Base-by-base conservation (phyloP, 495 filamentous ascomycete genomes). In the Penicillium pulvis region DNA sequence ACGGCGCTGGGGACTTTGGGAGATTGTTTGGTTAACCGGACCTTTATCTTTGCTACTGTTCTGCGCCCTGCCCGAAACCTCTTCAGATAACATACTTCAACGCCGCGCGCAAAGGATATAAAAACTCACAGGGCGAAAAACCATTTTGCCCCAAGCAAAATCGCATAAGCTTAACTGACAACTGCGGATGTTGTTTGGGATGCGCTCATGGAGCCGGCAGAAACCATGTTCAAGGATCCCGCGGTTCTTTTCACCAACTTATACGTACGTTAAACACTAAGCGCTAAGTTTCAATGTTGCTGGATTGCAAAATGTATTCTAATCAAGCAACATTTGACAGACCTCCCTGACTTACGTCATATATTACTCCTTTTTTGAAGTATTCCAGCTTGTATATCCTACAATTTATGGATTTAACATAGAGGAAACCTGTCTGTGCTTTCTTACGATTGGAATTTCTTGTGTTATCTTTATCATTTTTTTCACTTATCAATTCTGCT, bases 261-360 rank as follows among this genome's bases (percentile, higher is more conserved):
- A 14, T 89, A 87, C 68, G 20, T 23, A 23, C 1, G 20, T 23
- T 2, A 23, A 23, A 2, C 20, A 23, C 20, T 23, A 2, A 23
- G 20, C 20, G 20, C 20, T 23, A 2, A 23, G 20, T 23, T 23
- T 23, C 20, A 1, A 2, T 23, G 20, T 23, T 23, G 20, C 1
- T 23, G 20, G 1, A 23, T 23, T 23, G 20, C 20, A 1, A 23
- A 2, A 1, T 23, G 2, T 1, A 23, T 1, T 23, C 20, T 23
- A 23, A 23, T 23, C 20, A 23, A 23, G 20, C 1, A 23, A 23
- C 1, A 23, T 1, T 23, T 23, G 20, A 23, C 20, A 23, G 20
- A 83, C 80, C 1, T 77, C 79, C 20, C 72, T 88, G 39, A 76
- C 83, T 31, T 87, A 87, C 69, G 81, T 76, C 11, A 86, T 86